Evolutionary conservation across 345 rosid genomes (phyloP), one percentile per base, ranked within the genome.

Genomic region (Euphorbia tirucalli): DNA sequence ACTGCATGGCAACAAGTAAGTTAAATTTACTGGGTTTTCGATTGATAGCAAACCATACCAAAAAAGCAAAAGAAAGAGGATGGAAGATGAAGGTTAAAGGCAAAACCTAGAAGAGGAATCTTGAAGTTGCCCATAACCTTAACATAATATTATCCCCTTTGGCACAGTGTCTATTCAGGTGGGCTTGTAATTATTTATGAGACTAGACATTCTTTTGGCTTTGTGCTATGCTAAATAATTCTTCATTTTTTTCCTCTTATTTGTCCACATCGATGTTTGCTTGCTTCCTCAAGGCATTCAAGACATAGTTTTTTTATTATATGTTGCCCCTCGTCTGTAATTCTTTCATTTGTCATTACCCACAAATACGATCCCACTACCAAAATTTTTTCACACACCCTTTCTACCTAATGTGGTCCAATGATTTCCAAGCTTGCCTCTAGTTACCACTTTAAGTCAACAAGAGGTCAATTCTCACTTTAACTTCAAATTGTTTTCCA

Each of bases 151-250:
- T n/a, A 25, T 7, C 58, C 14, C n/a, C 21, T 35, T 56, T 28
- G 60, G 21, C n/a, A 25, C 69, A 44, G 52, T n/a, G n/a, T 44
- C 32, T 50, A 14, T 48, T 44, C 70, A 66, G 49, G 46, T 63
- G 18, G 39, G 57, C 58, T 18, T 32, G 0, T 16, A 52, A 19
- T 46, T 7, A 16, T 46, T 46, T 46, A 46, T 46, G 52, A 21
- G 71, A 52, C 39, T 32, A 68, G 44, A 52, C 22, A 22, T 21
- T 7, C 48, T 14, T 22, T 14, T 68, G 31, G 48, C 43, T 68
- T n/a, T 68, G 49, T 39, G 61, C 14, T 55, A 67, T 46, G 52
- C 2, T 46, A 46, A 46, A 46, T 11, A 44, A 32, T 11, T 18
- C 56, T 44, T 11, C 2, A 43, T 49, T 50, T 32, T 49, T 30